Base-by-base conservation (phyloP, 2,329 filamentous ascomycete species). In the Colletotrichum liriopes region DNA sequence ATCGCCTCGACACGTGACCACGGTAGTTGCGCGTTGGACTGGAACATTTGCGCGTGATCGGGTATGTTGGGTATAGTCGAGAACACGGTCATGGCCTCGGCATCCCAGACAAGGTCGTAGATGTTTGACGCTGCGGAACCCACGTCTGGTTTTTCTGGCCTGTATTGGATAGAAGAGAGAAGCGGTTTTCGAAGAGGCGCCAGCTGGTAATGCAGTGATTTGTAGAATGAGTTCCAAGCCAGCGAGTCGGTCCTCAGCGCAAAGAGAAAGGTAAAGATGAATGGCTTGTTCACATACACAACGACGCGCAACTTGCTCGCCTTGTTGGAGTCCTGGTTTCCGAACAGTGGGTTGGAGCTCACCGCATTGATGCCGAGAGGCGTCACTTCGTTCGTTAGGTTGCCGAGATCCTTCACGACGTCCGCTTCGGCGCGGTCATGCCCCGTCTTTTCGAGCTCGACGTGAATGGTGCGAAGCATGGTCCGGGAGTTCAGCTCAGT, bases 221-320 rank as follows among this genome's bases (percentile, higher is more conserved):
- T 86, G 78, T 92, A 92, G 9, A 92, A 81, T 0, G 82, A 77
- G n/a, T 88, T 84, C 79, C 84, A 87, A 5, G 87, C 86, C 2
- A 92, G 80, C 1, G 90, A 88, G 65, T 89, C 86, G 8, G 92
- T 92, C 58, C 86, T 85, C 52, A 88, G 83, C 59, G 88, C 82
- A 80, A 96, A 96, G 5, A 96, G 84, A 73, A 96, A 92, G 1
- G 92, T 89, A 79, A 93, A 95, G 59, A 96, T 88, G 81, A 96
- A 96, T 0, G 94, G 94, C 32, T 88, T 89, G 79, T 91, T 90
- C 56, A 92, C 88, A 78, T 95, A 95, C 61, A 95, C 88, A 8
- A 95, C 88, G 1, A 94, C 91, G 0, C 92, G 89, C 52, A 95
- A 80, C 75, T 87, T 89, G 71, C 86, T 84, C 2, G 84, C 83